Evolutionary conservation across 192 early-diverging fungal species (phyloP).

Genomic region (Geosiphon pyriformis): DNA sequence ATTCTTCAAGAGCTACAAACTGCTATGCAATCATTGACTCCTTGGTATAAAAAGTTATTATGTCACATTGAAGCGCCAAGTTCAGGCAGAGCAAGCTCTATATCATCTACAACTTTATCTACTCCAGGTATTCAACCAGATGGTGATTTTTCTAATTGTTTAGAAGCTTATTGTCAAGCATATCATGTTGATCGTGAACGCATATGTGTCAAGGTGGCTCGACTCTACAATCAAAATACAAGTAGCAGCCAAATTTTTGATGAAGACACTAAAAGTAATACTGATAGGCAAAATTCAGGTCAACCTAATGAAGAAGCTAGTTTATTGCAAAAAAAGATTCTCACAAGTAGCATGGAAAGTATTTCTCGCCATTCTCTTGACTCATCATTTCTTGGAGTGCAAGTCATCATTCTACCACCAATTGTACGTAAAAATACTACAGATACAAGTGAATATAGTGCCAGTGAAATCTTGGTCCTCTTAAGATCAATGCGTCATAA

Average conservation of each 20-base stretch:
- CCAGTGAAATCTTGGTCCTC: neutral
- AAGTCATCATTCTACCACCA: neutral
- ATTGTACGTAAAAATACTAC: too few relatives aligned
- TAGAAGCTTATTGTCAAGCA: neutral
- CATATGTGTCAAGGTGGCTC: neutral
- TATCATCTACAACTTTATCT: neutral
- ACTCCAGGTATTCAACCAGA: neutral
- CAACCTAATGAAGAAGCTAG: neutral
- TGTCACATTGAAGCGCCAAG: neutral
- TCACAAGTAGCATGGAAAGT: too few relatives aligned
- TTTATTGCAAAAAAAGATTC: too few relatives aligned
- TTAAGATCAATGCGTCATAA: neutral
- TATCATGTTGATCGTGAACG: neutral
- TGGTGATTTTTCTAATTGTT: neutral
- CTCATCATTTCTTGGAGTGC: neutral
- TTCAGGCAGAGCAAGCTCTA: neutral
- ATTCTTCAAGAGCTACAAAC: neutral
- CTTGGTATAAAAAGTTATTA: neutral
- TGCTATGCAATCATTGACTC: neutral
- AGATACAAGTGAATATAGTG: too few relatives aligned
- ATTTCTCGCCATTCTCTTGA: too few relatives aligned
- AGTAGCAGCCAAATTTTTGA: too few relatives aligned
- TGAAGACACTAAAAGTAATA: neutral
- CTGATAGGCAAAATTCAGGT: neutral
- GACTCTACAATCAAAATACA: too few relatives aligned